These are phyloP conservation scores for Brassica juncea DNA, from an alignment of 345 rosid genomes.

Conservation along the genomic window DNA sequence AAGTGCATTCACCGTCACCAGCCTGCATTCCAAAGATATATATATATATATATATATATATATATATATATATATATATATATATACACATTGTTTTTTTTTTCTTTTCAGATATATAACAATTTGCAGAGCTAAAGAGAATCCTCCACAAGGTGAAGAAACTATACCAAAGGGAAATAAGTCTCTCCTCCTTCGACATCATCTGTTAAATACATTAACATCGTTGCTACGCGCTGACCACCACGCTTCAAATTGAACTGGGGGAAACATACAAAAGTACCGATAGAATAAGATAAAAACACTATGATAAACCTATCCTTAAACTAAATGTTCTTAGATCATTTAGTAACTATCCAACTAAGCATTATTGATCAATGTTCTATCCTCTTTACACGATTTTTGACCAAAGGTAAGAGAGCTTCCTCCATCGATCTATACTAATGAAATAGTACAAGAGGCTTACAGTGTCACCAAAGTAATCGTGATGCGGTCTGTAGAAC, in stretches of 20 bases:
- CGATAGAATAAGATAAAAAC: neutral
- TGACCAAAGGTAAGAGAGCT: neutral
- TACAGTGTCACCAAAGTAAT: constrained; percentile 88
- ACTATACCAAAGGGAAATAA: constrained; percentile 80
- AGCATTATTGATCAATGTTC: neutral
- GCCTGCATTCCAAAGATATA: constrained; percentile 54
- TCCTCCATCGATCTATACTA: neutral
- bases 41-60: neutral
- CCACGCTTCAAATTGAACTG: constrained; percentile 92
- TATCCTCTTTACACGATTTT: neutral
- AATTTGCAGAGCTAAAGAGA: neutral
- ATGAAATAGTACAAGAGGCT: constrained; percentile 36
- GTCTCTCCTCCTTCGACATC: constrained; percentile 97
- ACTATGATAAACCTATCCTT: neutral
- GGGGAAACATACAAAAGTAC: neutral
- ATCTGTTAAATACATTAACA: constrained; percentile 93
- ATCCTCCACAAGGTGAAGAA: neutral
- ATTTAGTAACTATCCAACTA: neutral
- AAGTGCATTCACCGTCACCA: constrained; percentile 76
- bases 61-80: neutral
- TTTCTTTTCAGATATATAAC: neutral
- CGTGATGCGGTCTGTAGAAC: constrained; percentile 95
- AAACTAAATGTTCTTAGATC: neutral
- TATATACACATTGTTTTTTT: neutral
- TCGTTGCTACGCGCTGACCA: constrained; percentile 90